phyloP scores from a whole-genome alignment of 768 basidiomycete species.

The Serendipita indica region DNA sequence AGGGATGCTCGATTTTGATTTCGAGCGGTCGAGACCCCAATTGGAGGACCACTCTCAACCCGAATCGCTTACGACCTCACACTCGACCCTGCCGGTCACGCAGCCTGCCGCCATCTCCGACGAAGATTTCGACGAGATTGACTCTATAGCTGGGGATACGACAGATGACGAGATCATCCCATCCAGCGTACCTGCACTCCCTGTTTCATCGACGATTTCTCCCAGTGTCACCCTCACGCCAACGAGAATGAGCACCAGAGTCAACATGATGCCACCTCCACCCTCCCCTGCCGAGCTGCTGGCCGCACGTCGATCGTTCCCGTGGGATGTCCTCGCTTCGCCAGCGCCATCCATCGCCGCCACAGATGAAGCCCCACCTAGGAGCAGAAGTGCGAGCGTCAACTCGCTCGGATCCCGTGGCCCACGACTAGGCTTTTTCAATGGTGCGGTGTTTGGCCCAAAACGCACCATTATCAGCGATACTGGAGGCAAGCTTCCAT shows the following conservation, averaged over 20 bases:
- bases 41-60: not conserved
- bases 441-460: not conserved
- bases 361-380: not conserved
- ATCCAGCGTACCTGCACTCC: not conserved
- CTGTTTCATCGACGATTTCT: not conserved
- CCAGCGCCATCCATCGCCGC: not conserved
- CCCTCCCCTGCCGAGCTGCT: conserved; percentile 4
- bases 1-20: conserved; percentile 4
- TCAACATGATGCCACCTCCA: not conserved
- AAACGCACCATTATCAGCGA: not conserved
- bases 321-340: not conserved
- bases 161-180: conserved; percentile 7
- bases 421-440: not conserved
- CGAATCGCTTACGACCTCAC: not conserved
- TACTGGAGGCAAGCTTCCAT: conserved; percentile 4
- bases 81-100: conserved; percentile 8
- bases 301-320: not conserved
- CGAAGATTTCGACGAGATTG: conserved; percentile 1
- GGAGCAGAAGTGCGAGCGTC: not conserved
- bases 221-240: not conserved
- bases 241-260: not conserved
- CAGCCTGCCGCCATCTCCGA: not conserved
- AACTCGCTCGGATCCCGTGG: conserved; percentile 5
- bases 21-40: not conserved
- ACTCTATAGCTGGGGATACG: conserved; percentile 1